Conservation (phyloP, 345 rosid genomes). For the Odontarrhena argentea region DNA sequence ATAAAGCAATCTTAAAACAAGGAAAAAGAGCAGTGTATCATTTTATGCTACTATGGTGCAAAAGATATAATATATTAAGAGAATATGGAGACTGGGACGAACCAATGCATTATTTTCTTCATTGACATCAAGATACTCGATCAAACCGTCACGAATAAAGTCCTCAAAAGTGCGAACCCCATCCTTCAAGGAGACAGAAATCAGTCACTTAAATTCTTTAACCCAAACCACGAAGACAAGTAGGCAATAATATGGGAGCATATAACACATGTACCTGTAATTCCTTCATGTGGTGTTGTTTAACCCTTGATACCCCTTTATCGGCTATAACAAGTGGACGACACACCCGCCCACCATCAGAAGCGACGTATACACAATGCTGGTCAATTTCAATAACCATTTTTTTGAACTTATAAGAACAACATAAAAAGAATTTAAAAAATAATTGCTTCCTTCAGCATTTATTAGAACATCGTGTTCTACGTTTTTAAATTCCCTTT, state of each 20-base stretch:
- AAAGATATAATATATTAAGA: constrained; percentile 12
- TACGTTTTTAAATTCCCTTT: constrained; percentile 8
- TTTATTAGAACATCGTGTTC: constrained; percentile 5
- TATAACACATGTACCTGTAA: constrained; percentile 56
- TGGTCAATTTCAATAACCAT: constrained; percentile 41
- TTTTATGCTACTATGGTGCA: constrained; percentile 11
- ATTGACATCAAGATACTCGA: constrained; percentile 95
- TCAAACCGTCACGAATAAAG: constrained; percentile 85
- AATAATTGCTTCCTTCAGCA: constrained; percentile 7
- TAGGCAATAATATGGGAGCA: constrained; percentile 19
- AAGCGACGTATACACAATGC: constrained; percentile 89
- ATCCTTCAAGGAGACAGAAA: constrained; percentile 53
- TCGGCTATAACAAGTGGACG: constrained; percentile 97
- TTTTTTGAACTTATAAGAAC: constrained; percentile 16
- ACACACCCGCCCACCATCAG: constrained; percentile 99
- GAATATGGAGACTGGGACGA: constrained; percentile 36
- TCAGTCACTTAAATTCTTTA: constrained; percentile 26
- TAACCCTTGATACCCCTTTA: constrained; percentile 87
- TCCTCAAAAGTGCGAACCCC: constrained; percentile 87
- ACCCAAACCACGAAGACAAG: constrained; percentile 17
- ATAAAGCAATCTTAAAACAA: constrained; percentile 75
- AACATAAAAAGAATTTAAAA: background rate
- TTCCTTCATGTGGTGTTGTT: constrained; percentile 89
- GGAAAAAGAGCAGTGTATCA: constrained; percentile 25
- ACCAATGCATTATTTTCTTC: constrained; percentile 98